phyloP scores from a whole-genome alignment of 1,284 basidiomycete genomes.

The Cryptococcus sp. region DNA sequence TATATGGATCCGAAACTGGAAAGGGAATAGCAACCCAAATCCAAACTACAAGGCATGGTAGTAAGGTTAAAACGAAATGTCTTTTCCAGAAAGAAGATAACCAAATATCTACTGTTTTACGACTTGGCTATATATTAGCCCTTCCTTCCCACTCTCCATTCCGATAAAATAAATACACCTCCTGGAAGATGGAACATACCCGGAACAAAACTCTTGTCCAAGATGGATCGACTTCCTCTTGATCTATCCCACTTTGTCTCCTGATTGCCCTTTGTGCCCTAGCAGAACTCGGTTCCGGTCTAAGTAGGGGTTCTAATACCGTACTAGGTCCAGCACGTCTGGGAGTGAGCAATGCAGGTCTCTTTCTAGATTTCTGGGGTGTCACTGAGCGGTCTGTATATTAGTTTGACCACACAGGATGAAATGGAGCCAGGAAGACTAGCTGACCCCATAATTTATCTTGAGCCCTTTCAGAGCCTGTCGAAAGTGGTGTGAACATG shows the following conservation, averaged over 20 bases:
- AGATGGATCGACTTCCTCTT: slow-evolving; percentile 13
- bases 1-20: slow-evolving; percentile 52
- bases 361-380: slow-evolving; percentile 19
- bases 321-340: not conserved
- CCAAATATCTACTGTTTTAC: slow-evolving; percentile 50
- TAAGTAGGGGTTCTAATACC: not conserved
- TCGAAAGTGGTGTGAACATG: slow-evolving; percentile 48
- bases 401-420: too few species aligned
- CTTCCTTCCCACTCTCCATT: not conserved
- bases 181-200: slow-evolving; percentile 7
- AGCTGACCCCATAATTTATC: slow-evolving; percentile 46
- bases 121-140: slow-evolving; percentile 39
- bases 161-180: not conserved
- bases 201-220: slow-evolving; percentile 35
- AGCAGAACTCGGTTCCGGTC: slow-evolving; percentile 1
- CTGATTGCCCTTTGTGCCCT: slow-evolving; percentile 12
- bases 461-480: slow-evolving; percentile 46
- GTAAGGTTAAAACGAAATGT: slow-evolving; percentile 50
- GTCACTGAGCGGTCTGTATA: slow-evolving; percentile 28
- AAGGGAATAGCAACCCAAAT: slow-evolving; percentile 56
- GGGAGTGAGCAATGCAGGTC: slow-evolving; percentile 11
- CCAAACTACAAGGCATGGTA: slow-evolving; percentile 54
- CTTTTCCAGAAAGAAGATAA: slow-evolving; percentile 52
- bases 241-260: slow-evolving; percentile 21
- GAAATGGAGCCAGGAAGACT: too few species aligned